phyloP scores from a whole-genome alignment of 2,329 filamentous ascomycete genomes.

The Colletotrichum tropicicola region DNA sequence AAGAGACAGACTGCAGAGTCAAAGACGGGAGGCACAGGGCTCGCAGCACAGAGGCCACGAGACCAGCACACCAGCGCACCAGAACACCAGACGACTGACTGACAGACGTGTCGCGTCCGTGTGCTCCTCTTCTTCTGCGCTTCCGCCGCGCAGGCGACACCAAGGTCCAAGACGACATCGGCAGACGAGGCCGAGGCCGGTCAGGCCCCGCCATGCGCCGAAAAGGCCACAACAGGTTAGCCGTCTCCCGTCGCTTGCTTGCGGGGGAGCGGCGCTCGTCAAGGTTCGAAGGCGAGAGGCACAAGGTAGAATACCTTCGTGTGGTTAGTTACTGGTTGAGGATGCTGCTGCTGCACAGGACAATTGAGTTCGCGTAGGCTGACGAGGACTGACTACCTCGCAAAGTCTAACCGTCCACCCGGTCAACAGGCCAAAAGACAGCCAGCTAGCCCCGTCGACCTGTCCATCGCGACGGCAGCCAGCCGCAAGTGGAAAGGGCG shows the following conservation, averaged over 20 bases:
- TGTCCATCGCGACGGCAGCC: background rate
- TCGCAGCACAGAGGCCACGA: background rate
- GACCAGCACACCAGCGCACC: conserved; percentile 6
- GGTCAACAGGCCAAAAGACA: background rate
- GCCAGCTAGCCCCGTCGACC: background rate
- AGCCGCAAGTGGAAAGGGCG: background rate
- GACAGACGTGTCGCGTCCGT: conserved; percentile 10
- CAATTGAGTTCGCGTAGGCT: too few relatives aligned
- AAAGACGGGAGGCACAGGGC: too few relatives aligned
- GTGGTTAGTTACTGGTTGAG: too few relatives aligned
- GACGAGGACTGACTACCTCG: background rate
- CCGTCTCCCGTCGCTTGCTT: conserved; percentile 3
- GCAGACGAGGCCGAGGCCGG: conserved; percentile 1
- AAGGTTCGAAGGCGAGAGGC: too few relatives aligned
- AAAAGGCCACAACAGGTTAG: conserved; percentile 17
- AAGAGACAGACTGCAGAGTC: too few relatives aligned
- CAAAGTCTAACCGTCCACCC: background rate
- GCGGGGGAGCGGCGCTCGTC: conserved; percentile 19
- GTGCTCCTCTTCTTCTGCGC: background rate
- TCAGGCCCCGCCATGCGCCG: conserved; percentile 3
- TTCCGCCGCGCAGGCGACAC: background rate
- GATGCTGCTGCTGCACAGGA: too few relatives aligned
- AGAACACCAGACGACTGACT: background rate
- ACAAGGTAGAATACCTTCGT: too few relatives aligned
- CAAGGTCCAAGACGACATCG: conserved; percentile 1